Evolutionary conservation across 2,329 filamentous ascomycete species (phyloP).

Genomic region (Aspergillus costaricaensis): DNA sequence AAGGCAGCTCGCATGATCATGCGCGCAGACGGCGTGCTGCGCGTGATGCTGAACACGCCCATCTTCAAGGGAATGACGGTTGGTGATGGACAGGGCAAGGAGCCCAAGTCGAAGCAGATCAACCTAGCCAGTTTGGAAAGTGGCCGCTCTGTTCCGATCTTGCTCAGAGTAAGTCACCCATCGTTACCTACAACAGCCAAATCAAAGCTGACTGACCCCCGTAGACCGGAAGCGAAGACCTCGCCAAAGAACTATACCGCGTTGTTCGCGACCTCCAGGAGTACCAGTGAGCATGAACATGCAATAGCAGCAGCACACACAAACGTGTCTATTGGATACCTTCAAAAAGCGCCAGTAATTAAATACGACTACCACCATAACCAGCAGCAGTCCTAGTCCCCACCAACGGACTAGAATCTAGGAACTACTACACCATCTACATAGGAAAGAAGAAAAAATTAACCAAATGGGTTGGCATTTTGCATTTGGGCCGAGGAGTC

Average conservation of each 20-base stretch:
- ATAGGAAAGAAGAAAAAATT: neutral
- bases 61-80: slow-evolving; percentile 79
- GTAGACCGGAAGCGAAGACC: slow-evolving; percentile 47
- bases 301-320: neutral
- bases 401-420: too few species aligned
- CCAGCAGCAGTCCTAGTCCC: too few species aligned
- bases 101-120: slow-evolving; percentile 70
- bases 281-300: slow-evolving; percentile 16
- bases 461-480: slow-evolving; percentile 12
- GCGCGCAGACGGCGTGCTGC: slow-evolving; percentile 85
- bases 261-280: slow-evolving; percentile 43
- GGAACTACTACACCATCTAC: neutral
- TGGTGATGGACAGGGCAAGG: slow-evolving; percentile 62
- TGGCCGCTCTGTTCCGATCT: slow-evolving; percentile 54
- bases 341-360: neutral
- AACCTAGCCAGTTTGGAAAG: slow-evolving; percentile 63
- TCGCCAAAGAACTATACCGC: slow-evolving; percentile 50
- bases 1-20: slow-evolving; percentile 73
- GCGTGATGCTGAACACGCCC: slow-evolving; percentile 82
- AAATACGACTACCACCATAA: neutral
- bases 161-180: slow-evolving; percentile 56
- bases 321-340: neutral
- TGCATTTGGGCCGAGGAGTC: slow-evolving; percentile 19
- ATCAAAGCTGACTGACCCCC: neutral
- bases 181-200: too few species aligned